phyloP scores from a whole-genome alignment of 768 basidiomycete genomes.

The Boletus vinaceobasis region DNA sequence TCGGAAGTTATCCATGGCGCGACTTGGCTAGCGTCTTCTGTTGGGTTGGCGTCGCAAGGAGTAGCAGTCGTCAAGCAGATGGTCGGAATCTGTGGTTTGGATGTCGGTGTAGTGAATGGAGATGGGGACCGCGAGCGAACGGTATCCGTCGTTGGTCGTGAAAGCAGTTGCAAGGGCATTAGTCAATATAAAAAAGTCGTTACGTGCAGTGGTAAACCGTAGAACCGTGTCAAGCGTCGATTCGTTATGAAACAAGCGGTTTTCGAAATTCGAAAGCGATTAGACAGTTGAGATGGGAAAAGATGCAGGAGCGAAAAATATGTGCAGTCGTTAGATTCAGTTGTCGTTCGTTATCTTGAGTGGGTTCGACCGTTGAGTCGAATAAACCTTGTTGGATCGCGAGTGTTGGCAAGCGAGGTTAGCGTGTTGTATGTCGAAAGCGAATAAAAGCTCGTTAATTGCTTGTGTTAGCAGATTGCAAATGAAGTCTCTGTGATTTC shows the following conservation, averaged over 20 bases:
- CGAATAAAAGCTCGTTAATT: slow-evolving; percentile 20
- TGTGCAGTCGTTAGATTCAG: slow-evolving; percentile 24
- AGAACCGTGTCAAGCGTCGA: slow-evolving; percentile 19
- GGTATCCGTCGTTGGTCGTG: slow-evolving; percentile 28
- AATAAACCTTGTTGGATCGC: slow-evolving; percentile 17
- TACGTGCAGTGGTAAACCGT: slow-evolving; percentile 21
- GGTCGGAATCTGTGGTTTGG: slow-evolving; percentile 46
- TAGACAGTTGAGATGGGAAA: background rate
- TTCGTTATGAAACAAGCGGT: slow-evolving; percentile 24
- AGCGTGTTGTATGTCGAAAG: slow-evolving; percentile 15
- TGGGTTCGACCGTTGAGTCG: slow-evolving; percentile 11
- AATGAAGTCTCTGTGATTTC: slow-evolving; percentile 8
- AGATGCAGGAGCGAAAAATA: background rate
- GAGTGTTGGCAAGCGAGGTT: slow-evolving; percentile 11
- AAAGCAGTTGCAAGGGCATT: slow-evolving; percentile 31
- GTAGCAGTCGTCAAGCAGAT: slow-evolving; percentile 70
- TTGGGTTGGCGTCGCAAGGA: slow-evolving; percentile 48
- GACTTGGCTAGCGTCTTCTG: slow-evolving; percentile 27
- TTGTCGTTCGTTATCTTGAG: slow-evolving; percentile 21
- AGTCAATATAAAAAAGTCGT: slow-evolving; percentile 21
- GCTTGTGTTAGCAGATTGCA: slow-evolving; percentile 20
- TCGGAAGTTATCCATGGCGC: slow-evolving; percentile 21
- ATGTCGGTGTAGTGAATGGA: slow-evolving; percentile 24
- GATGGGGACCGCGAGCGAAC: slow-evolving; percentile 27
- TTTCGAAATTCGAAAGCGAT: slow-evolving; percentile 15